phyloP scores from a whole-genome alignment of 345 rosid species.

The Syzygium aqueum region DNA sequence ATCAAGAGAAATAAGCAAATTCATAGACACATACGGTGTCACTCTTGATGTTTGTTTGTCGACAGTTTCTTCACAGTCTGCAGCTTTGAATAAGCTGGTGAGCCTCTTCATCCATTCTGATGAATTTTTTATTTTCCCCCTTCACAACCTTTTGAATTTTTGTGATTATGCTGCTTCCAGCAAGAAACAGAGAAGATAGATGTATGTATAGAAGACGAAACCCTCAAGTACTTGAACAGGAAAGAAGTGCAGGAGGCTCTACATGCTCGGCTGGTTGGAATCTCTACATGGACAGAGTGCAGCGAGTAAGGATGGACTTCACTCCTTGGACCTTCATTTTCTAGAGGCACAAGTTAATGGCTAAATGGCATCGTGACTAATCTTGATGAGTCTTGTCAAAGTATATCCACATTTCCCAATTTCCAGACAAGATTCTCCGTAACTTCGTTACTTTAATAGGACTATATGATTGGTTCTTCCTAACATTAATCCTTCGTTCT shows the following conservation, averaged over 20 bases:
- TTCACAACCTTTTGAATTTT: neutral
- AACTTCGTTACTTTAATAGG: neutral
- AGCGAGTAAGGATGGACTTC: slow-evolving; percentile 17
- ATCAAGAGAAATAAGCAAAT: slow-evolving; percentile 8
- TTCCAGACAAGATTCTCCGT: neutral
- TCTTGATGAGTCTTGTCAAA: neutral
- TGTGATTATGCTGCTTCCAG: slow-evolving; percentile 1
- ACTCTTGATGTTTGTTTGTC: slow-evolving; percentile 35
- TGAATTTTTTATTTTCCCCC: neutral
- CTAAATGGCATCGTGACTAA: neutral
- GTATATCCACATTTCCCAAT: neutral
- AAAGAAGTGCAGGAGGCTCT: slow-evolving; percentile 44
- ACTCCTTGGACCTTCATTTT: neutral
- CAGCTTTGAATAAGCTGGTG: slow-evolving; percentile 13
- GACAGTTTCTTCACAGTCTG: slow-evolving; percentile 14
- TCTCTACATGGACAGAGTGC: slow-evolving; percentile 24
- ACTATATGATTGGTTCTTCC: neutral
- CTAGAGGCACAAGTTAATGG: neutral
- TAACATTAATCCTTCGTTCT: neutral
- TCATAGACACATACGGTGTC: slow-evolving; percentile 21
- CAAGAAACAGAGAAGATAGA: slow-evolving; percentile 18
- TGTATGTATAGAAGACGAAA: slow-evolving; percentile 32
- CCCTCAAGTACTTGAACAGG: slow-evolving; percentile 29
- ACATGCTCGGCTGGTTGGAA: slow-evolving; percentile 39
- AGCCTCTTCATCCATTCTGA: neutral